phyloP scores from a whole-genome alignment of 225 moss, liverwort and hornwort genomes.

The Marchantia paleacea region DNA sequence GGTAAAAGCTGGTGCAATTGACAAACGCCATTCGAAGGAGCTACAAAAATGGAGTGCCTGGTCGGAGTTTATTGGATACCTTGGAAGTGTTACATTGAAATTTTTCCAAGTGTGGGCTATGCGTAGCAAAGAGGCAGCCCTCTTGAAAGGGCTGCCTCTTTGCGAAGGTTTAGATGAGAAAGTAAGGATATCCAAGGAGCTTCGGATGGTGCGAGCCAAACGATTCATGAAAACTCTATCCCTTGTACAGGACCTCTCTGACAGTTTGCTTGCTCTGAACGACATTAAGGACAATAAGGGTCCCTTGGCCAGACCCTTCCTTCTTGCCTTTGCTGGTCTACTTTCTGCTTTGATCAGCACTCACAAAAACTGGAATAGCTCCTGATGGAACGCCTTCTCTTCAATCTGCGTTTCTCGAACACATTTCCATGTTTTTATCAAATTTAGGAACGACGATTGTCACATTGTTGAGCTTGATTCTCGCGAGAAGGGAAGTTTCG shows the following conservation, averaged over 20 bases:
- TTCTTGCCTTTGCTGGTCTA: conserved; percentile 78
- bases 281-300: conserved; percentile 79
- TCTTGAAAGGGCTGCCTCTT: conserved; percentile 39
- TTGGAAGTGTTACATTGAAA: conserved; percentile 82
- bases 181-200: conserved; percentile 51
- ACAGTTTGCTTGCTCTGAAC: conserved; percentile 79
- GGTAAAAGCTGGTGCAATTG: conserved; percentile 83
- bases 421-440: neutral
- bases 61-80: conserved; percentile 86
- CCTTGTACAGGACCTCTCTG: conserved; percentile 81
- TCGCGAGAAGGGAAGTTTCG: too few relatives aligned
- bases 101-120: conserved; percentile 53
- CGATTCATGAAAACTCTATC: conserved; percentile 79
- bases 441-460: neutral
- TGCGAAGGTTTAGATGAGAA: conserved; percentile 47
- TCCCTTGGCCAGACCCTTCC: conserved; percentile 61
- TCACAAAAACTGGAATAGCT: conserved; percentile 91
- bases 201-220: conserved; percentile 61
- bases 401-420: neutral
- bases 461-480: neutral
- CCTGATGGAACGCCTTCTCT: conserved; percentile 29
- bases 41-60: conserved; percentile 83
- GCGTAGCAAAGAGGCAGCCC: conserved; percentile 53
- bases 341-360: conserved; percentile 84
- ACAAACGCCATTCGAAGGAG: conserved; percentile 71